A percentile compares a stretch with the other conserved stretches of the same genome.
These are phyloP conservation scores for Ogataea zsoltii DNA, from an alignment of 805 yeast genomes.

Conservation along the genomic window DNA sequence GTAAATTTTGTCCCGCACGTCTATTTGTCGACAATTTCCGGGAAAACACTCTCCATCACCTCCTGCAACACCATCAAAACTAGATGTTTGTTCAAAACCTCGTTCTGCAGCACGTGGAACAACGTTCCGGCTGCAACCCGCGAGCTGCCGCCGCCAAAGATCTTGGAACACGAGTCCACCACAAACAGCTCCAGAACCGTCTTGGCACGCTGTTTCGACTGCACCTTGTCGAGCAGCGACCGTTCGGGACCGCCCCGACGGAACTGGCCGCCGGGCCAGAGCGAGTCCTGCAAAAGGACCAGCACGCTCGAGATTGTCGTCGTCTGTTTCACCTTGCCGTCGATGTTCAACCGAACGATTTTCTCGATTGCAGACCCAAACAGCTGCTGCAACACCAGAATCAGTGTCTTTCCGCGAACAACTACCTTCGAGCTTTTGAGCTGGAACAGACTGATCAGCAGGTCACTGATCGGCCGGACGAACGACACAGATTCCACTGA, in stretches of 20 bases:
- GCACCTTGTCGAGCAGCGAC: constrained; percentile 49
- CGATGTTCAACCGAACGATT: constrained; percentile 49
- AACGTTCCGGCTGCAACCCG: constrained; percentile 59
- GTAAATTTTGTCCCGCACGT: no score
- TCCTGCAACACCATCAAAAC: constrained; percentile 60
- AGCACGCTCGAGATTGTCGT: constrained; percentile 46
- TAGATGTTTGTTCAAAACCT: constrained; percentile 64
- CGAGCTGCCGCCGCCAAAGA: constrained; percentile 71
- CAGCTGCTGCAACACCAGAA: constrained; percentile 79
- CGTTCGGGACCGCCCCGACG: constrained; percentile 47
- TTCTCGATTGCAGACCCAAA: constrained; percentile 84
- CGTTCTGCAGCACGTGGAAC: constrained; percentile 73
- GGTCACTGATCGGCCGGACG: constrained; percentile 79
- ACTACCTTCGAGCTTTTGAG: constrained; percentile 62
- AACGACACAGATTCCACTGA: constrained; percentile 42
- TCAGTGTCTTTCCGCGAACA: constrained; percentile 82
- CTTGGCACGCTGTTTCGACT: constrained; percentile 57
- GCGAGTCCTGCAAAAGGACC: constrained; percentile 26
- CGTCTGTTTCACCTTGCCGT: constrained; percentile 40
- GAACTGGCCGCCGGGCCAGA: constrained; percentile 57
- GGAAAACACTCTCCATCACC: constrained; percentile 48
- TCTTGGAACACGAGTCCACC: constrained; percentile 63
- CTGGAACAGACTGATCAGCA: constrained; percentile 69
- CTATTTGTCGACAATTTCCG: constrained; percentile 26
- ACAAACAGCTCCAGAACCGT: constrained; percentile 56